phyloP scores from a whole-genome alignment of 257 asterid species.

The Ilex aquifolium region DNA sequence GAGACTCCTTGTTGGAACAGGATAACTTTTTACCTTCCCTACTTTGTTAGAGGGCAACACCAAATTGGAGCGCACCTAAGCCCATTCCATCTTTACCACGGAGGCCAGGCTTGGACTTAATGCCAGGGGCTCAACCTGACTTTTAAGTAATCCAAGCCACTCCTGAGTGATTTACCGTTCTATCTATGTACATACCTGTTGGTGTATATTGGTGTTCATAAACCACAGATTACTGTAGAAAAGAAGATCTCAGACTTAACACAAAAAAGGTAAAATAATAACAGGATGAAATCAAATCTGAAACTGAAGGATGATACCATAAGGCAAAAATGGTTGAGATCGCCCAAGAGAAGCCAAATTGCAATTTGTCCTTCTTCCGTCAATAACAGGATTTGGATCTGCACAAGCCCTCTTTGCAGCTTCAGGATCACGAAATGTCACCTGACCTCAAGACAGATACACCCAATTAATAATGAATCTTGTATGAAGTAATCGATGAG shows the following conservation, averaged over 20 bases:
- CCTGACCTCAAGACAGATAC: constrained; percentile 12
- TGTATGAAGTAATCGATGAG: no score
- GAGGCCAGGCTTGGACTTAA: no score
- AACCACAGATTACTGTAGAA: not conserved
- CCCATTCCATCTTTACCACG: no score
- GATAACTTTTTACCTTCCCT: no score
- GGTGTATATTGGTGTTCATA: not conserved
- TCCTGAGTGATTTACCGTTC: not conserved
- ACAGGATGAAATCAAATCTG: not conserved
- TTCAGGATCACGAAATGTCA: constrained; percentile 31
- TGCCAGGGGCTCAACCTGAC: not conserved
- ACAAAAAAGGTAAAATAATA: not conserved
- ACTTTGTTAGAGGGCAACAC: no score
- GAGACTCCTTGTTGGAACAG: no score
- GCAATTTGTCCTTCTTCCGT: constrained; percentile 37
- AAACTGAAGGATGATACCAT: constrained; percentile 10
- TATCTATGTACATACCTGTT: not conserved
- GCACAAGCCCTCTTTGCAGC: constrained; percentile 36
- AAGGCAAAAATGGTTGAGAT: constrained; percentile 19
- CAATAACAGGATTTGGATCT: constrained; percentile 35
- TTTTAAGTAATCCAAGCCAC: not conserved
- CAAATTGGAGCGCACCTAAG: no score
- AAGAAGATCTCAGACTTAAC: not conserved
- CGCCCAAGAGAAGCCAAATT: constrained; percentile 35
- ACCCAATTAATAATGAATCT: not conserved